Evolutionary conservation across 495 filamentous ascomycete genomes (phyloP), one percentile per base, ranked within the genome.

Genomic region (Neurospora sp.): DNA sequence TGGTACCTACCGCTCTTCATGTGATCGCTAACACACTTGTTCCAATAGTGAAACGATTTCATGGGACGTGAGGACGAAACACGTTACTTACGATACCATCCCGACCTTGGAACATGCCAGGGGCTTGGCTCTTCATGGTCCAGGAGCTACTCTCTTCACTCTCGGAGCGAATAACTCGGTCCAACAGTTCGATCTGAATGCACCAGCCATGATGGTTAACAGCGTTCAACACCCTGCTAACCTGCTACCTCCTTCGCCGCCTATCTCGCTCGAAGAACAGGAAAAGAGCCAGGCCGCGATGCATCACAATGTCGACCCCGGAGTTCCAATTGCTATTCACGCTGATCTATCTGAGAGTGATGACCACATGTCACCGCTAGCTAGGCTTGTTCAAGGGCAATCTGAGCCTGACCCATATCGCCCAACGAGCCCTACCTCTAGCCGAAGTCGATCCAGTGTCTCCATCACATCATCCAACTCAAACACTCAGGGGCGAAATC

Each of bases 31-130:
- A 72, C 48, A 68, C 41, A 44, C 44, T n/a, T 10, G 8, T 35
- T 20, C 37, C 38, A 73, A 75, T 78, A 99, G 96, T 70, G 91
- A 96, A 84, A 97, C 94, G 70, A 90, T 91, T 77, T 89, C 93
- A 44, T 98, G 96, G 95, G 96, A 99, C 86, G 96, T 99, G 72
- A 87, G 94, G 75, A 99, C 96, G 10, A 99, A 98, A 79, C 91
- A 95, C 74, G 92, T 98, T 72, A 91, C 94, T 16, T 97, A 88
- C 81, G 94, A 97, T 74, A 86, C 87, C 68, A 92, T 99, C 59
- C 92, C 93, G 39, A 98, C 94, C 7, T 86, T 94, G 22, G 91
- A 94, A 6, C 89, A 90, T 40, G 88, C 97, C 69, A 88, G 87
- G 61, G 96, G 92, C 37, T 85, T 99, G 31, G 90, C 94, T 35